Percentiles rank a stretch among this genome's conserved stretches.
Evolutionary conservation across 441 rosid species (phyloP).

Genomic region (Euphorbia schlechtendalii): DNA sequence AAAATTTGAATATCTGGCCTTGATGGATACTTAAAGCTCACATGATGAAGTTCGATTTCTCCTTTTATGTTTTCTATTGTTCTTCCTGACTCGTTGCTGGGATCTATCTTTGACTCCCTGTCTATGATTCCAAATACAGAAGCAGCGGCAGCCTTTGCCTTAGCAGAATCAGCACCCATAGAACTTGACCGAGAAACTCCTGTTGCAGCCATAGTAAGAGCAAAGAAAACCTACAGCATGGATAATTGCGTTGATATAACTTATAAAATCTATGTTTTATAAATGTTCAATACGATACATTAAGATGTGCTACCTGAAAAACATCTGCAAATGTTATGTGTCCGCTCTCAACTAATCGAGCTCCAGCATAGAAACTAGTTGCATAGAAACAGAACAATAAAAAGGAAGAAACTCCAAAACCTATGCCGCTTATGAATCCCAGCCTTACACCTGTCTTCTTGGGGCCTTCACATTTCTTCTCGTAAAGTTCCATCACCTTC

Average conservation of each 20-base stretch:
- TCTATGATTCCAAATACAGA: conserved; percentile 65
- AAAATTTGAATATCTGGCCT: conserved; percentile 75
- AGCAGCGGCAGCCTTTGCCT: conserved; percentile 60
- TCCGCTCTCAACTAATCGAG: conserved; percentile 48
- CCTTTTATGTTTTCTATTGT: conserved; percentile 46
- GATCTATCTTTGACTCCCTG: conserved; percentile 50
- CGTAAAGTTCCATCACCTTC: conserved; percentile 60
- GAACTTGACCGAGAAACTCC: conserved; percentile 63
- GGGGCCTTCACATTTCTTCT: conserved; percentile 63
- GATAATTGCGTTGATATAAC: background rate
- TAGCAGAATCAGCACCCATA: conserved; percentile 47
- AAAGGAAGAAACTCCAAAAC: conserved; percentile 60
- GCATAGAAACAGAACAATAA: conserved; percentile 51
- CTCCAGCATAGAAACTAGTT: conserved; percentile 71
- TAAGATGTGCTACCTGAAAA: conserved; percentile 41
- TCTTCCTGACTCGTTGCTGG: conserved; percentile 50
- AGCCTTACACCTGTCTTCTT: conserved; percentile 52
- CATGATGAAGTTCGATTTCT: conserved; percentile 52
- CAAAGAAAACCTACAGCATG: conserved; percentile 61
- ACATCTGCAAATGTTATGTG: conserved; percentile 48
- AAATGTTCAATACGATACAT: background rate
- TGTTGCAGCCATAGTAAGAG: conserved; percentile 49
- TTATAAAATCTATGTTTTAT: background rate
- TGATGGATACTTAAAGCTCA: conserved; percentile 63
- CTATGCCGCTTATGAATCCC: conserved; percentile 62